A percentile compares a stretch with the other conserved stretches of the same genome.
Evolutionary conservation across 2,329 filamentous ascomycete species (phyloP).

Genomic region (Calonectria pseudoturangicola): DNA sequence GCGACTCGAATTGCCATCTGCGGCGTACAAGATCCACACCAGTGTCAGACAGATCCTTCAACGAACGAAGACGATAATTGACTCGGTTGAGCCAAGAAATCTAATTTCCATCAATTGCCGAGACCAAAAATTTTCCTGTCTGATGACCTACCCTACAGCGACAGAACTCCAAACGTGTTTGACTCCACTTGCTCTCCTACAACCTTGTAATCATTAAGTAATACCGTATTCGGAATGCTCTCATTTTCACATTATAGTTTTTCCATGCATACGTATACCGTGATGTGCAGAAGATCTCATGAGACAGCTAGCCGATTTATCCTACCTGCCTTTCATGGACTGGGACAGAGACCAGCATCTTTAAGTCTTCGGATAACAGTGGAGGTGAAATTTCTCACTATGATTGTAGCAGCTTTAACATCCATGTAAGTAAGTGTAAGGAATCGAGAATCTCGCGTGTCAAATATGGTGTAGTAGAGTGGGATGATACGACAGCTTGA

Average conservation of each 20-base stretch:
- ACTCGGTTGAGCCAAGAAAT: constrained; percentile 6
- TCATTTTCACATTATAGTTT: neutral
- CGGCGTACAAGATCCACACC: neutral
- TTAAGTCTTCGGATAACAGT: constrained; percentile 21
- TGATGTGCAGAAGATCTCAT: constrained; percentile 4
- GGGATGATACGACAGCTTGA: neutral
- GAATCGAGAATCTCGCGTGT: neutral
- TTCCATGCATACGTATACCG: constrained; percentile 15
- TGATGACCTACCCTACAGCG: constrained; percentile 11
- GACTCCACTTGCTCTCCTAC: constrained; percentile 6
- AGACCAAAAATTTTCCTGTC: neutral
- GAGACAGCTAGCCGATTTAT: neutral
- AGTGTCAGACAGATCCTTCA: neutral
- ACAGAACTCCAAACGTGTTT: neutral
- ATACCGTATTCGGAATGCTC: constrained; percentile 7
- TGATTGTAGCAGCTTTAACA: neutral
- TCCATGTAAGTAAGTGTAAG: neutral
- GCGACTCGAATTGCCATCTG: constrained; percentile 7
- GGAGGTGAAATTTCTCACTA: neutral
- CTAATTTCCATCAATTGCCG: constrained; percentile 9
- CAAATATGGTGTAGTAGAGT: no score
- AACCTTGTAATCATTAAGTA: constrained; percentile 1
- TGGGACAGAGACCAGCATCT: neutral
- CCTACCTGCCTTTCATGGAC: constrained; percentile 4
- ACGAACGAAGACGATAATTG: neutral